These are phyloP conservation scores for Yamadazyma diddensiae DNA, from an alignment of 1,139 yeast genomes.

Conservation along the genomic window DNA sequence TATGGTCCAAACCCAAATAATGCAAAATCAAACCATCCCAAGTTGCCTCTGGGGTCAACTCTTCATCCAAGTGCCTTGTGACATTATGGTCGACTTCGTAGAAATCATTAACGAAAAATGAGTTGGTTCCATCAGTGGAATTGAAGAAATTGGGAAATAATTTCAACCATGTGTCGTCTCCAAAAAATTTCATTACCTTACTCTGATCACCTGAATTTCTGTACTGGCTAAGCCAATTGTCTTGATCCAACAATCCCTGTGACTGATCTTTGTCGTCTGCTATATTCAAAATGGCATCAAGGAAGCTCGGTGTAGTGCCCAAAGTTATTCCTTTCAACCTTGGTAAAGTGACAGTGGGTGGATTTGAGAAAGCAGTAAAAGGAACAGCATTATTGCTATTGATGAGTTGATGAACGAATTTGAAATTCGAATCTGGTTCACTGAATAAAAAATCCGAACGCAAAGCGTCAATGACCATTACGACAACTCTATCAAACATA, in stretches of 20 bases:
- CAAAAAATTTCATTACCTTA: slow-evolving; percentile 69
- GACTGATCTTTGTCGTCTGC: slow-evolving; percentile 84
- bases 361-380: slow-evolving; percentile 85
- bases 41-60: slow-evolving; percentile 34
- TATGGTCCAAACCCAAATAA: slow-evolving; percentile 92
- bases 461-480: slow-evolving; percentile 92
- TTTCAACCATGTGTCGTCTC: slow-evolving; percentile 97
- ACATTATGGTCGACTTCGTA: slow-evolving; percentile 93
- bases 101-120: slow-evolving; percentile 92
- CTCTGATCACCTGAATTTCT: slow-evolving; percentile 23
- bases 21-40: slow-evolving; percentile 93
- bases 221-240: slow-evolving; percentile 84
- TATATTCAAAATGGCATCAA: slow-evolving; percentile 86
- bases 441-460: slow-evolving; percentile 84
- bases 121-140: slow-evolving; percentile 79
- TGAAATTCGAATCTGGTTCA: slow-evolving; percentile 53
- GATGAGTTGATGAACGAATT: slow-evolving; percentile 63
- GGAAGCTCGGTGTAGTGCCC: slow-evolving; percentile 75
- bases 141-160: slow-evolving; percentile 69
- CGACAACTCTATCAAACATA: slow-evolving; percentile 63
- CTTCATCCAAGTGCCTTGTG: slow-evolving; percentile 73
- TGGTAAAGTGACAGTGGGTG: slow-evolving; percentile 83
- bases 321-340: slow-evolving; percentile 77
- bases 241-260: slow-evolving; percentile 71
- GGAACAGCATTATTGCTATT: slow-evolving; percentile 72